A percentile compares a stretch with the other conserved stretches of the same genome.
phyloP scores from a whole-genome alignment of 331 rosid species.

The Arachis monticola region DNA sequence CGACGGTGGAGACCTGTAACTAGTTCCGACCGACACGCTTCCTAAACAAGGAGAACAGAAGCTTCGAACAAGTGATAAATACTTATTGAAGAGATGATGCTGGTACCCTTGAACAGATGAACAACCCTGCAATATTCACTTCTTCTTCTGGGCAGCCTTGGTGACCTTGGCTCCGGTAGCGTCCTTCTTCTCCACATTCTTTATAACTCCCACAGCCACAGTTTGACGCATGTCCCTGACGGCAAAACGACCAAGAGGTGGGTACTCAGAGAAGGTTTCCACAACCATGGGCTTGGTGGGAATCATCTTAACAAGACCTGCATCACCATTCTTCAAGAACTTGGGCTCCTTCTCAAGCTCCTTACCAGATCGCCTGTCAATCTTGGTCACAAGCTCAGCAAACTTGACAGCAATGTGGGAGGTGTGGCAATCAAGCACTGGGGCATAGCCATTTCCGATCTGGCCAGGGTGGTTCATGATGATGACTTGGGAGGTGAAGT shows the following conservation, averaged over 20 bases:
- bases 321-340: slow-evolving; percentile 44
- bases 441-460: slow-evolving; percentile 44
- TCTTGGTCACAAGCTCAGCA: slow-evolving; percentile 39
- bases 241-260: slow-evolving; percentile 47
- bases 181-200: slow-evolving; percentile 49
- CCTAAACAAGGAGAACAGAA: too few species aligned
- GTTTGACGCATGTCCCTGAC: slow-evolving; percentile 51
- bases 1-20: neutral
- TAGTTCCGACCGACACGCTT: neutral
- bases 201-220: slow-evolving; percentile 42
- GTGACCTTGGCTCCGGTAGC: slow-evolving; percentile 44
- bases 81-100: too few species aligned
- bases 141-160: slow-evolving; percentile 48
- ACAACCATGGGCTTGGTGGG: slow-evolving; percentile 50
- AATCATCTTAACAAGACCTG: slow-evolving; percentile 43
- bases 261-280: slow-evolving; percentile 40
- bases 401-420: slow-evolving; percentile 45
- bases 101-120: too few species aligned
- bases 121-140: slow-evolving; percentile 5
- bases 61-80: too few species aligned
- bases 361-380: slow-evolving; percentile 46
- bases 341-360: slow-evolving; percentile 43
- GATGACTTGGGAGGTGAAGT: slow-evolving; percentile 41
- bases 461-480: slow-evolving; percentile 45
- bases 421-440: slow-evolving; percentile 45